These are phyloP conservation scores for Gossypium sturtianum DNA, from an alignment of 345 rosid genomes.

Conservation along the genomic window DNA sequence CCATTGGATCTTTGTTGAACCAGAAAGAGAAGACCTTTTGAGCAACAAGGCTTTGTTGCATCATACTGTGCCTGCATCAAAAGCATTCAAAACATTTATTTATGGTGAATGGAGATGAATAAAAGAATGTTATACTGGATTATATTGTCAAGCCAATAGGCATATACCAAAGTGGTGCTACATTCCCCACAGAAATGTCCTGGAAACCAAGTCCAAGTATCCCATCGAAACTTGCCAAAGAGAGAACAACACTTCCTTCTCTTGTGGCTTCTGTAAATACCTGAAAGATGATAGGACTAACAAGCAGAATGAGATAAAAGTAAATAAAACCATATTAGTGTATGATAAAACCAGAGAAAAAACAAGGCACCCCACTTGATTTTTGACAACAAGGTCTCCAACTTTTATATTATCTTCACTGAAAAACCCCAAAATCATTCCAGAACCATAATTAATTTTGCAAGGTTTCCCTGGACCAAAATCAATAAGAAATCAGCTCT, in stretches of 20 bases:
- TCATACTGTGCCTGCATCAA: conserved; percentile 59
- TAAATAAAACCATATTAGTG: not conserved
- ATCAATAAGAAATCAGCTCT: conserved; percentile 1
- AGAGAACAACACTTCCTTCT: conserved; percentile 50
- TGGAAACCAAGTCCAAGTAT: conserved; percentile 72
- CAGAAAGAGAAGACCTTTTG: conserved; percentile 74
- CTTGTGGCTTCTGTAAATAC: conserved; percentile 62
- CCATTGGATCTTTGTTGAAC: conserved; percentile 51
- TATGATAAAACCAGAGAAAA: not conserved
- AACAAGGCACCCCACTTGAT: conserved; percentile 43
- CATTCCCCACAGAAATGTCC: conserved; percentile 61
- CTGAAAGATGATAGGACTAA: conserved; percentile 20
- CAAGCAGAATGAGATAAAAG: not conserved
- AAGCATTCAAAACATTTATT: not conserved
- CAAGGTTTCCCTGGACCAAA: conserved; percentile 45
- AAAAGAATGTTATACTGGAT: not conserved
- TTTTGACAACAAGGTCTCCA: conserved; percentile 52
- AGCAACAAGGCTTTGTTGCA: conserved; percentile 41
- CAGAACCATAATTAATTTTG: conserved; percentile 60
- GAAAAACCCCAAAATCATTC: conserved; percentile 66
- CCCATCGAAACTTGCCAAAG: conserved; percentile 68
- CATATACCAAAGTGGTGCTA: conserved; percentile 55
- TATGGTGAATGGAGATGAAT: not conserved
- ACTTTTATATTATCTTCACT: conserved; percentile 66
- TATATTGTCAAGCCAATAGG: not conserved